Evolutionary conservation across 768 basidiomycete species (phyloP).

Genomic region (Coprinellus micaceus): DNA sequence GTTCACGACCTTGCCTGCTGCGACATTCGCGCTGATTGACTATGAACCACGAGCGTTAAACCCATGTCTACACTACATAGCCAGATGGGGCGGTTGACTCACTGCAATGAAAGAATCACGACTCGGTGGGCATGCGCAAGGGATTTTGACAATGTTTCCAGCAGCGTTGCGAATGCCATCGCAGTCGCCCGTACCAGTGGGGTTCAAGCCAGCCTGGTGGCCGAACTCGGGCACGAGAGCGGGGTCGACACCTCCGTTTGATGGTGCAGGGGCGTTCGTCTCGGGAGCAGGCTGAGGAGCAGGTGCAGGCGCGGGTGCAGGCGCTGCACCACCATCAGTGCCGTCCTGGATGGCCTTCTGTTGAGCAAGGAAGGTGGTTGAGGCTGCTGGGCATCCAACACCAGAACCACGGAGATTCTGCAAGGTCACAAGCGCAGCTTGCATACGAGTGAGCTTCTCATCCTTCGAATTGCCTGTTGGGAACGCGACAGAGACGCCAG

Average conservation of each 20-base stretch:
- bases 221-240: constrained; percentile 59
- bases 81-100: too few relatives aligned
- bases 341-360: constrained; percentile 34
- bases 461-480: constrained; percentile 54
- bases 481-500: constrained; percentile 54
- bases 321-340: constrained; percentile 15
- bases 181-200: constrained; percentile 57
- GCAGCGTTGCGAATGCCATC: constrained; percentile 58
- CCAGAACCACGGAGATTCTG: constrained; percentile 72
- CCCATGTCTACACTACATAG: too few relatives aligned
- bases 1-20: constrained; percentile 59
- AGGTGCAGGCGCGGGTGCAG: constrained; percentile 19
- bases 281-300: neutral
- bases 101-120: constrained; percentile 51
- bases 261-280: constrained; percentile 7
- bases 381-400: constrained; percentile 60
- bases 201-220: constrained; percentile 52
- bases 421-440: constrained; percentile 60
- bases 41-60: too few relatives aligned
- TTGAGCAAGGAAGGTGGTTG: constrained; percentile 56
- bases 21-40: constrained; percentile 42
- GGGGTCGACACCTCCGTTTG: constrained; percentile 49
- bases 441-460: constrained; percentile 53
- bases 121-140: constrained; percentile 62
- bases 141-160: constrained; percentile 56